Evolutionary conservation across 1,284 basidiomycete genomes (phyloP).

Genomic region (Heimioporus punctisporus): DNA sequence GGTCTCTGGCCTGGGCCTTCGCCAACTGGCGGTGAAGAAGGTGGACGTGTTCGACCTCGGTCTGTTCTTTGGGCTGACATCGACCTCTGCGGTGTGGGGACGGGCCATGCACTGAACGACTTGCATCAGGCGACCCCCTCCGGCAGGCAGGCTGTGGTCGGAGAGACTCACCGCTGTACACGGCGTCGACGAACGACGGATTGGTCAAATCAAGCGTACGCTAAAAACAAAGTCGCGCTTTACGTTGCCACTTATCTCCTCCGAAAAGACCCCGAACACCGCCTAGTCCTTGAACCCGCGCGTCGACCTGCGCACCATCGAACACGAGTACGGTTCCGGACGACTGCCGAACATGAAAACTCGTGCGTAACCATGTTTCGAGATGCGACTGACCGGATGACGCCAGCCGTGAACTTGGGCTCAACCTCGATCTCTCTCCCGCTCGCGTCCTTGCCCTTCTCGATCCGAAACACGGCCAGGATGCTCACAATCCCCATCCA

Average conservation of each 20-base stretch:
- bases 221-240: slow-evolving; percentile 9
- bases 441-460: slow-evolving; percentile 23
- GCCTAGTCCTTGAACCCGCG: slow-evolving; percentile 20
- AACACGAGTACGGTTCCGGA: slow-evolving; percentile 32
- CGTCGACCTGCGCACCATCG: slow-evolving; percentile 32
- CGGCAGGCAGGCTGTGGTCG: background rate
- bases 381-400: slow-evolving; percentile 29
- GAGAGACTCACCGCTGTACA: slow-evolving; percentile 16
- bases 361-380: slow-evolving; percentile 2
- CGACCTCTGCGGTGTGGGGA: slow-evolving; percentile 38
- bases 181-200: slow-evolving; percentile 5
- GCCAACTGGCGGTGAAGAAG: slow-evolving; percentile 43
- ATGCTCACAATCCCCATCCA: slow-evolving; percentile 37
- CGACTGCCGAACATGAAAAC: slow-evolving; percentile 26
- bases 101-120: slow-evolving; percentile 27
- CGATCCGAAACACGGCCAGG: slow-evolving; percentile 29
- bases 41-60: slow-evolving; percentile 49
- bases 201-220: background rate
- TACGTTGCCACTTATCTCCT: slow-evolving; percentile 21
- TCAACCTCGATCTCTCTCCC: slow-evolving; percentile 28
- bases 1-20: slow-evolving; percentile 39
- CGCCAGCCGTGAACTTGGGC: slow-evolving; percentile 33
- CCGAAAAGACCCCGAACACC: slow-evolving; percentile 23
- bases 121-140: background rate
- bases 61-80: slow-evolving; percentile 33